Base-by-base conservation (phyloP, 495 filamentous ascomycete genomes). In the Tuber brumale region DNA sequence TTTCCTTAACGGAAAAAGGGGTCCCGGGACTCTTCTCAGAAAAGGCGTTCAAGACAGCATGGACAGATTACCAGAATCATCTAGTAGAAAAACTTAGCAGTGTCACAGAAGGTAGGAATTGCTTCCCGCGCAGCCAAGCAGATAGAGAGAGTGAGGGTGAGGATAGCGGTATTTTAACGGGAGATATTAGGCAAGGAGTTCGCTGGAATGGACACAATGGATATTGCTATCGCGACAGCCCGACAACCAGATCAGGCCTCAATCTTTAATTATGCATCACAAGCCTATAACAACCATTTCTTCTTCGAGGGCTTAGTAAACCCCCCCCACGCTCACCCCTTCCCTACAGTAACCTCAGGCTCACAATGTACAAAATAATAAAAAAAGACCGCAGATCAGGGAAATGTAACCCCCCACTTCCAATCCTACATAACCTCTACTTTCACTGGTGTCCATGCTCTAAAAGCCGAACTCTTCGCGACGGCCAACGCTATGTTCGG, bases 231-330 rank as follows among this genome's bases (percentile, higher is more conserved):
- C 82, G 86, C 88, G 76, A 91, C 91, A 79, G 93, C 95, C 71
- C 92, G 93, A 81, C 89, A 95, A 76, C 89, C 94, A 45, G 86
- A 88, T 74, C 86, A 88, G 77, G 95, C 96, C 66, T 85, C 89
- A 76, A 86, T 91, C 77, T 99, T 99, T 89, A 99, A 99, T 87
- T 89, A 95, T 82, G 95, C 95, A 83, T 94, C 91, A 77, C 97
- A 97, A 91, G 93, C 94, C 74, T 91, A 92, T 86, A 97, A 98
- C 89, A 97, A 97, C 87, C 90, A 95, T 84, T 92, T 95, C 85
- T 98, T 97, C 90, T 98, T 98, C 88, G 85, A 87, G 79, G 85
- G 87, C 81, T 84, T 92, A 79, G 88, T 90, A 75, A 79, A 85
- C 84, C 10, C 44, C 39, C 27, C 1, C 48, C 35, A 18, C 7